These are phyloP conservation scores for Usnea hakonensis DNA, from an alignment of 495 filamentous ascomycete genomes.

Conservation along the genomic window DNA sequence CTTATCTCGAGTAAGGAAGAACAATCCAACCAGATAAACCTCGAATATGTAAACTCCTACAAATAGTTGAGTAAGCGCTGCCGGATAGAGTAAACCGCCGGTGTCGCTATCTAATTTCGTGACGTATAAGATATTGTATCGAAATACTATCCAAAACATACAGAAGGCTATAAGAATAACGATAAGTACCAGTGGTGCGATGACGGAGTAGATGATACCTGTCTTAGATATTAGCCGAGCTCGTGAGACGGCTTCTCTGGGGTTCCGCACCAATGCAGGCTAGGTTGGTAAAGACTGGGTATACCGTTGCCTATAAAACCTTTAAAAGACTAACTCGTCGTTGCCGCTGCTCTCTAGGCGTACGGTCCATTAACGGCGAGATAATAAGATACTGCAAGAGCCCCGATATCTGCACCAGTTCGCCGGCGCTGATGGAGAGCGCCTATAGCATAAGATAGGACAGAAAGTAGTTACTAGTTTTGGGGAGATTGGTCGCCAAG, in stretches of 20 bases:
- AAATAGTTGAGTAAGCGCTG: conserved; percentile 78
- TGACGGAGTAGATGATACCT: conserved; percentile 63
- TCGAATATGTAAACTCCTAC: conserved; percentile 79
- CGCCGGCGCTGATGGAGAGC: too few species aligned
- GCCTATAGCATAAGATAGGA: too few species aligned
- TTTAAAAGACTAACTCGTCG: too few species aligned
- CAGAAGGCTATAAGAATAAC: conserved; percentile 71
- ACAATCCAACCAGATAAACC: conserved; percentile 64
- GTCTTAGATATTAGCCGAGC: neutral
- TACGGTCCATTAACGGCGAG: too few species aligned
- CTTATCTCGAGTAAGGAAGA: conserved; percentile 37
- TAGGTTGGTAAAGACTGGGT: too few species aligned
- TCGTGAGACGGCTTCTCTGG: neutral
- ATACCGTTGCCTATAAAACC: too few species aligned
- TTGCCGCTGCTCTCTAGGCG: too few species aligned
- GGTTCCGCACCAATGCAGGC: conserved; percentile 44
- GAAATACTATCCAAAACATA: conserved; percentile 67
- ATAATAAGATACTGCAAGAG: too few species aligned
- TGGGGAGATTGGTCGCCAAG: too few species aligned
- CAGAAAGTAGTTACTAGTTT: too few species aligned
- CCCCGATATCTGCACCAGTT: too few species aligned
- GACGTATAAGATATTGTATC: conserved; percentile 74
- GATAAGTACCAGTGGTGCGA: conserved; percentile 65
- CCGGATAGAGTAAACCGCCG: conserved; percentile 66
- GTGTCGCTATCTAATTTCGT: conserved; percentile 62